phyloP scores from a whole-genome alignment of 169 alveolate species.

The Babesia microti region DNA sequence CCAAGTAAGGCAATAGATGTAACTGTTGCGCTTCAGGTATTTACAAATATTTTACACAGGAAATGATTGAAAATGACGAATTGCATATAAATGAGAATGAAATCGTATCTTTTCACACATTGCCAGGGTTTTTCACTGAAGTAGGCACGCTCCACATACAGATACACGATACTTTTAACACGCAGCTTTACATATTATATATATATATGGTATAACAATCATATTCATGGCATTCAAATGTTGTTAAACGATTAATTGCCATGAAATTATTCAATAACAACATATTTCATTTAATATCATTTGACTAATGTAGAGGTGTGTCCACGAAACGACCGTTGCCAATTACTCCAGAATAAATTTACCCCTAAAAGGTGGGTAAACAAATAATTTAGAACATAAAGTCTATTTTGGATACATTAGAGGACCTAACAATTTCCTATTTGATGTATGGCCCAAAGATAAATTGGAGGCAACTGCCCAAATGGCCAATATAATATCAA shows the following conservation, averaged over 20 bases:
- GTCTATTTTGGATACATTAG: no score
- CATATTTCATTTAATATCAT: neutral
- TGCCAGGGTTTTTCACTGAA: constrained; percentile 48
- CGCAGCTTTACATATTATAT: constrained; percentile 38
- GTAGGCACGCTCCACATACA: constrained; percentile 20
- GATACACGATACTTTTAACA: neutral
- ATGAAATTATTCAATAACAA: no score
- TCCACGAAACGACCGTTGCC: constrained; percentile 40
- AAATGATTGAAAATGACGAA: constrained; percentile 28
- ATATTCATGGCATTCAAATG: no score
- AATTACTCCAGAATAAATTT: no score
- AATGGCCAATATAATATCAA: no score
- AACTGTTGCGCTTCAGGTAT: constrained; percentile 38
- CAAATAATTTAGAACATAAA: no score
- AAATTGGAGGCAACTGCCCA: no score
- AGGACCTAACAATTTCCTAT: no score
- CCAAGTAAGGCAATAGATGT: constrained; percentile 38
- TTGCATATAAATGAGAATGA: constrained; percentile 22
- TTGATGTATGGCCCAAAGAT: no score
- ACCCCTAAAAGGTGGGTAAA: no score
- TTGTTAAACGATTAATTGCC: no score
- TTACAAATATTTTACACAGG: no score
- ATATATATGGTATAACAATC: constrained; percentile 15
- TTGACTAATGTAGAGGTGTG: constrained; percentile 12
- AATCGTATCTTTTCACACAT: constrained; percentile 22